Evolutionary conservation across 306 rosid genomes (phyloP).

Genomic region (Pyrus pyrifolia): DNA sequence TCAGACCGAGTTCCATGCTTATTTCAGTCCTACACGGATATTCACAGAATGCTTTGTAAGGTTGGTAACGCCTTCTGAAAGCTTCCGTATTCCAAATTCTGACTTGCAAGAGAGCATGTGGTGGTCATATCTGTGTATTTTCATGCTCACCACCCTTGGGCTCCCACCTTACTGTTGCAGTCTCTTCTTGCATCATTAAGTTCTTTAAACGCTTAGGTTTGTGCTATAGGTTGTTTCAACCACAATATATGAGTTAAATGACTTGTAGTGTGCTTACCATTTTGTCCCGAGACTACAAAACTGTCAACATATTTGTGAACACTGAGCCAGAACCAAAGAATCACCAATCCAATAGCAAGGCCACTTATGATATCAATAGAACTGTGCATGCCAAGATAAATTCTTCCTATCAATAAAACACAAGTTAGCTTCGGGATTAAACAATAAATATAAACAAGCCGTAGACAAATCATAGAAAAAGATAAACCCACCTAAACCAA

Average conservation of each 20-base stretch:
- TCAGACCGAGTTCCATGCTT: background rate
- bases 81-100: background rate
- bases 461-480: background rate
- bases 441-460: constrained; percentile 14
- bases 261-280: constrained; percentile 45
- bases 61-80: background rate
- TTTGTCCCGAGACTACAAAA: constrained; percentile 73
- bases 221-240: background rate
- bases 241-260: background rate
- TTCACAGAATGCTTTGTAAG: too few relatives aligned
- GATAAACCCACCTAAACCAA: constrained; percentile 67
- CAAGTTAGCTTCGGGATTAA: constrained; percentile 13
- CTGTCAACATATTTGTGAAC: constrained; percentile 54
- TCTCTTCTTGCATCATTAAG: background rate
- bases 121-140: background rate
- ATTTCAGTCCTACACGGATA: background rate
- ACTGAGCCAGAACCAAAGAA: constrained; percentile 76
- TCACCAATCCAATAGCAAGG: constrained; percentile 51
- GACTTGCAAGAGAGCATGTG: background rate
- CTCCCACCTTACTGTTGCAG: background rate
- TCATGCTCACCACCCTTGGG: background rate
- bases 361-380: constrained; percentile 70
- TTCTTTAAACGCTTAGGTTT: background rate
- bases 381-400: constrained; percentile 98
- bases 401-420: constrained; percentile 62